Conservation (phyloP, 257 asterid genomes). For the Solanum clarkiae region DNA sequence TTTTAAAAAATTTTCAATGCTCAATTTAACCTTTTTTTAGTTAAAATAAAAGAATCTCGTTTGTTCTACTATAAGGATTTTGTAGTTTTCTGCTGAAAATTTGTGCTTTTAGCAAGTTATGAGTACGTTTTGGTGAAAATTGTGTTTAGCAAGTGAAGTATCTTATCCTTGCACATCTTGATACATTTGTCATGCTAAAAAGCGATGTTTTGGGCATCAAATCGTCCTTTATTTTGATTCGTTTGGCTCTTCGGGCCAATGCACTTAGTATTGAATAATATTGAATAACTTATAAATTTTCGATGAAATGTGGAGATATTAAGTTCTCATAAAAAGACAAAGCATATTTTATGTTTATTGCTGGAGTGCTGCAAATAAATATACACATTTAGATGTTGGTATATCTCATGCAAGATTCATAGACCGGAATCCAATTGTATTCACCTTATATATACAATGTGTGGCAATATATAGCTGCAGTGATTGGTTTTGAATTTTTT, state of each 20-base stretch:
- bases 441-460: not conserved
- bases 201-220: too few species aligned
- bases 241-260: not conserved
- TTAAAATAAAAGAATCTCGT: not conserved
- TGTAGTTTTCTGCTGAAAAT: not conserved
- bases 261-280: not conserved
- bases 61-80: too few species aligned
- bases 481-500: not conserved
- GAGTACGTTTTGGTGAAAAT: not conserved
- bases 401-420: not conserved
- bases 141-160: too few species aligned
- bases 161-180: too few species aligned
- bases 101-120: not conserved
- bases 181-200: too few species aligned
- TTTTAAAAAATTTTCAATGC: not conserved
- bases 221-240: too few species aligned
- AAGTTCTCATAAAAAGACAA: not conserved
- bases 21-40: not conserved
- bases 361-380: too few species aligned
- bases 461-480: not conserved
- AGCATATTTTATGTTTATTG: too few species aligned
- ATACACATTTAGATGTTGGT: too few species aligned
- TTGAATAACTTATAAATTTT: too few species aligned
- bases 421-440: too few species aligned
- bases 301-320: too few species aligned